Conservation (phyloP, 2,329 filamentous ascomycete genomes). For the Periconia digitata region DNA sequence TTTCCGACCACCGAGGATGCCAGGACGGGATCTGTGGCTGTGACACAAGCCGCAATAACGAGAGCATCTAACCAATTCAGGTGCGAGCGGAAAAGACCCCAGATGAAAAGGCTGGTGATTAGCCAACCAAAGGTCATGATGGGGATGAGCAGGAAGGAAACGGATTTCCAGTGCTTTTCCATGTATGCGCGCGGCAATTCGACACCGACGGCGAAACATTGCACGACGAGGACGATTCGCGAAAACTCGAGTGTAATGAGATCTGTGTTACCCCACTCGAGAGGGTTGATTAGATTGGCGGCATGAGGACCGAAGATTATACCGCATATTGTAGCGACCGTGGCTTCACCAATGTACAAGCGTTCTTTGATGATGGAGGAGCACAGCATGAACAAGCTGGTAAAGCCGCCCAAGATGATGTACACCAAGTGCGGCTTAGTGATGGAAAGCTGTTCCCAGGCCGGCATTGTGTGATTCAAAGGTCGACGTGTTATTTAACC, state of each 20-base stretch:
- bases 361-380: conserved; percentile 98
- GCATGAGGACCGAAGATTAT: conserved; percentile 88
- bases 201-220: conserved; percentile 90
- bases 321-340: conserved; percentile 84
- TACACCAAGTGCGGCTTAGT: conserved; percentile 98
- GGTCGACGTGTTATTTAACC: not conserved
- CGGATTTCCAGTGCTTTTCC: conserved; percentile 96
- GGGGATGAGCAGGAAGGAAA: conserved; percentile 81
- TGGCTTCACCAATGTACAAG: conserved; percentile 97
- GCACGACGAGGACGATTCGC: conserved; percentile 84
- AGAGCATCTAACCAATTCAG: conserved; percentile 90
- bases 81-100: conserved; percentile 76
- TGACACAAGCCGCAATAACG: conserved; percentile 87
- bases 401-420: conserved; percentile 97
- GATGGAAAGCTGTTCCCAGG: conserved; percentile 79
- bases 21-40: conserved; percentile 93
- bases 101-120: conserved; percentile 88
- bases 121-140: conserved; percentile 99
- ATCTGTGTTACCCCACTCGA: conserved; percentile 78
- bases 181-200: conserved; percentile 93
- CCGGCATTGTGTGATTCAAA: conserved; percentile 56
- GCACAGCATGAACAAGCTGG: conserved; percentile 95
- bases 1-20: conserved; percentile 98
- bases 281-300: conserved; percentile 76
- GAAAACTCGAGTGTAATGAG: conserved; percentile 88